Evolutionary conservation across 2,329 filamentous ascomycete genomes (phyloP).

Genomic region (Talaromyces atroroseus): DNA sequence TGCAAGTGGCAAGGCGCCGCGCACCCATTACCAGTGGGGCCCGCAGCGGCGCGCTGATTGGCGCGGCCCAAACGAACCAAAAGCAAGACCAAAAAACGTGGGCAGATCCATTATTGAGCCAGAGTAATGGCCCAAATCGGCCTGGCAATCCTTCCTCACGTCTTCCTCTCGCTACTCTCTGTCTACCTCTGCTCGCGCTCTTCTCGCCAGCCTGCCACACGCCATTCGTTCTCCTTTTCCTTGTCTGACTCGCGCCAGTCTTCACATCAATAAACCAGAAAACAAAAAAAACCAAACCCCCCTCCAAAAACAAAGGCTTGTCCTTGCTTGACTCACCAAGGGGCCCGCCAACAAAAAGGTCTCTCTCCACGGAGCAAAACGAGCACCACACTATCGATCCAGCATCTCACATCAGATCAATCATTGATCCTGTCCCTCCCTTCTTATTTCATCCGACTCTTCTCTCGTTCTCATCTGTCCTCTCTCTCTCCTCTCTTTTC

Average conservation of each 20-base stretch:
- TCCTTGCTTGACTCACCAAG: neutral
- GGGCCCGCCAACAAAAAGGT: neutral
- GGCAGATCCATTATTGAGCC: conserved; percentile 6
- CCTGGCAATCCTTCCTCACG: neutral
- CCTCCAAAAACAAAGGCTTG: neutral
- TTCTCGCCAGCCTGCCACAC: neutral
- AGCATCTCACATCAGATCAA: neutral
- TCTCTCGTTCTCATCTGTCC: neutral
- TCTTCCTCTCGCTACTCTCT: neutral
- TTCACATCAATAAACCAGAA: too few relatives aligned
- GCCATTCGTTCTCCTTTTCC: neutral
- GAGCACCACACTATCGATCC: neutral
- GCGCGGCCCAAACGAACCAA: neutral
- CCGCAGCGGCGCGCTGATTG: neutral
- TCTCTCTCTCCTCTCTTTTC: neutral
- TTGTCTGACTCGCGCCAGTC: too few relatives aligned
- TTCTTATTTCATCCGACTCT: neutral
- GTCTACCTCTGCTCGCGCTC: neutral
- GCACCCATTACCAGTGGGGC: neutral
- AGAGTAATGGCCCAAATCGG: conserved; percentile 12
- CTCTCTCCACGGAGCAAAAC: neutral
- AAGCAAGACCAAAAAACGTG: conserved; percentile 5
- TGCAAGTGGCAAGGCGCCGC: neutral
- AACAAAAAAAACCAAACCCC: too few relatives aligned
- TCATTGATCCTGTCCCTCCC: neutral